Conservation (phyloP, 2,329 filamentous ascomycete genomes). For the Ophiostoma sp. region DNA sequence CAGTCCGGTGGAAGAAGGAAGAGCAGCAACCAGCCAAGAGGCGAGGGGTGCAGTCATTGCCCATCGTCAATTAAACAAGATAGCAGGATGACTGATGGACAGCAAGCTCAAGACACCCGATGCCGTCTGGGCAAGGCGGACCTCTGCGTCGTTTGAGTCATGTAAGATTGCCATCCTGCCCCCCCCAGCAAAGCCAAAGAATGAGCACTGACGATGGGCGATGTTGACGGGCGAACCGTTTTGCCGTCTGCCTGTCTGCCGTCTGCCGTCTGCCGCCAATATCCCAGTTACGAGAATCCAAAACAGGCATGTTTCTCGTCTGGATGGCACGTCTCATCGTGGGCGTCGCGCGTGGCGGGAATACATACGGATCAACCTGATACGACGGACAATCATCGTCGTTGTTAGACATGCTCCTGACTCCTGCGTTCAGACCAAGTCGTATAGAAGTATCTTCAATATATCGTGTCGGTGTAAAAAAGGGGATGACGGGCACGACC, state of each 20-base stretch:
- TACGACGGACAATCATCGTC: neutral
- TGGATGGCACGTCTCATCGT: conserved; percentile 1
- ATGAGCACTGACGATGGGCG: neutral
- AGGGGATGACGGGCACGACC: neutral
- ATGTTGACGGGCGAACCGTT: neutral
- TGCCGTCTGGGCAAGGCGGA: too few species aligned
- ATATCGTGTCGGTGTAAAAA: conserved; percentile 9
- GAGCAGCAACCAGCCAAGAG: neutral
- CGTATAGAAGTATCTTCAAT: neutral
- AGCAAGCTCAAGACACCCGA: too few species aligned
- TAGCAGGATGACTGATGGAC: neutral
- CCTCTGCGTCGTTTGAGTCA: neutral
- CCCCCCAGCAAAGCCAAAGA: neutral
- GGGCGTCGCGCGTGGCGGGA: neutral
- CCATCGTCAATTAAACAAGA: neutral
- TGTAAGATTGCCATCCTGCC: neutral
- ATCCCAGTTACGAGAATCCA: neutral
- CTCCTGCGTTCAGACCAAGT: conserved; percentile 1
- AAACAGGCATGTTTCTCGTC: conserved; percentile 3
- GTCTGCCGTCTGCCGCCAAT: too few species aligned
- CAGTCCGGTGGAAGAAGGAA: neutral
- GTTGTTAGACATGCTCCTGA: conserved; percentile 10
- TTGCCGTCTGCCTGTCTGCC: too few species aligned
- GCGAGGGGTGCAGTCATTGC: neutral
- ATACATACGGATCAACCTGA: neutral